Evolutionary conservation across 2,329 filamentous ascomycete genomes (phyloP), one percentile per base, ranked within the genome.

Genomic region (Escovopsis sp.): DNA sequence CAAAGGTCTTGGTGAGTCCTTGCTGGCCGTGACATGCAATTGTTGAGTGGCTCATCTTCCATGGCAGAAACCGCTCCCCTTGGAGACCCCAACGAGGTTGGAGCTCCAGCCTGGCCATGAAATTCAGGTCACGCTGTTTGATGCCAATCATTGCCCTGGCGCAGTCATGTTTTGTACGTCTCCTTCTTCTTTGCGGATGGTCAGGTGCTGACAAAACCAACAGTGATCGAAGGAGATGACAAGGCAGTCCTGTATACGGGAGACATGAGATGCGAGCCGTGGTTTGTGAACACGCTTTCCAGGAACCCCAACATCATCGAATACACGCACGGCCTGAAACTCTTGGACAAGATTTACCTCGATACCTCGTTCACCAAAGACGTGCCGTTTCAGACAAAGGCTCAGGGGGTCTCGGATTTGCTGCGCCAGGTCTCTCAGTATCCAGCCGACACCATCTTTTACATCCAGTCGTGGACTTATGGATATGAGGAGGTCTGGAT

Each of bases 401-500:
- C 79, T 1, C 72, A 88, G 35, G 87, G 87, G 0, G 62, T 94
- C 10, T 60, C 60, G 1, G 82, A 94, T 48, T 65, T 94, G 0
- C 48, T 94, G 1, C 57, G 62, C 4, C 79, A 85, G 44, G 66
- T 94, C 0, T 54, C 60, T 0, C 50, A 59, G 17, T 93, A 88
- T 51, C 79, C 86, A 0, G 41, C 62, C 2, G 72, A 84, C 27
- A 93, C 85, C 0, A 54, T 79, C 1, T 94, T 94, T 48, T 81
- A 93, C 52, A 68, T 96, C 31, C 73, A 86, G 38, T 73, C 85
- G 1, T 94, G 87, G 86, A 94, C 88, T 0, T 90, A 90, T 50
- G 68, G 67, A 1, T 94, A 94, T 43, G 87, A 96, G 52, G 81
- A 93, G 35, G 85, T 94, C 0, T 94, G 86, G 86, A 63, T 86